Conservation (phyloP, 805 yeast species). For the Yarrowia divulgata region DNA sequence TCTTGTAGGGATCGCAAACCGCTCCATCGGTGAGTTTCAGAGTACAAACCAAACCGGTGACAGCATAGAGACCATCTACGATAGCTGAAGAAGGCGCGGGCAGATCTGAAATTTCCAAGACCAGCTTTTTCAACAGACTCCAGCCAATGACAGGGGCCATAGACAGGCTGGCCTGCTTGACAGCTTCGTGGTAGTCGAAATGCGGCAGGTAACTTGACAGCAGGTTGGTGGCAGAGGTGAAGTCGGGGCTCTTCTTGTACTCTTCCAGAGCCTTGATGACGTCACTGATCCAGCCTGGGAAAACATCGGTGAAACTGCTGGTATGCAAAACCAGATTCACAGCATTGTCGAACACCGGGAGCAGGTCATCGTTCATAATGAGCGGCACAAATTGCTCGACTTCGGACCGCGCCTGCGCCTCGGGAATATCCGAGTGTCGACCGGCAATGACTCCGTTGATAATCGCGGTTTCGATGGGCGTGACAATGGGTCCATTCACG, state of each 20-base stretch:
- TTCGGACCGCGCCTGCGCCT: neutral
- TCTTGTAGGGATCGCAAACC: slow-evolving; percentile 1
- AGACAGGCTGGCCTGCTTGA: no score
- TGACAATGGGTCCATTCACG: neutral
- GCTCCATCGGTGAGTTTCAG: neutral
- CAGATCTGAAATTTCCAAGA: neutral
- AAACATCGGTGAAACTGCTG: neutral
- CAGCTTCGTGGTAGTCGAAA: slow-evolving; percentile 5
- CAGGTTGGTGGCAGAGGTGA: neutral
- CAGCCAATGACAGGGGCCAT: no score
- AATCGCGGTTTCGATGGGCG: neutral
- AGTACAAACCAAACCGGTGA: neutral
- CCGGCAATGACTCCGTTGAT: neutral
- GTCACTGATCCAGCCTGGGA: neutral
- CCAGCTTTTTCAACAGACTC: neutral
- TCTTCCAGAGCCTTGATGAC: neutral
- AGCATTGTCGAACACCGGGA: neutral
- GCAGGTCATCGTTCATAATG: slow-evolving; percentile 4
- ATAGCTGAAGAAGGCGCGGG: neutral
- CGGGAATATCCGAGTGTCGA: neutral
- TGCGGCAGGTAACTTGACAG: neutral
- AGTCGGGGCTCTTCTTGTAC: slow-evolving; percentile 1
- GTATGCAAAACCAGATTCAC: neutral
- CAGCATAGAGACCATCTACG: neutral
- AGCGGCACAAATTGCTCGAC: neutral